These are phyloP conservation scores for Metschnikowia cubensis DNA, from an alignment of 805 yeast species.

Conservation along the genomic window DNA sequence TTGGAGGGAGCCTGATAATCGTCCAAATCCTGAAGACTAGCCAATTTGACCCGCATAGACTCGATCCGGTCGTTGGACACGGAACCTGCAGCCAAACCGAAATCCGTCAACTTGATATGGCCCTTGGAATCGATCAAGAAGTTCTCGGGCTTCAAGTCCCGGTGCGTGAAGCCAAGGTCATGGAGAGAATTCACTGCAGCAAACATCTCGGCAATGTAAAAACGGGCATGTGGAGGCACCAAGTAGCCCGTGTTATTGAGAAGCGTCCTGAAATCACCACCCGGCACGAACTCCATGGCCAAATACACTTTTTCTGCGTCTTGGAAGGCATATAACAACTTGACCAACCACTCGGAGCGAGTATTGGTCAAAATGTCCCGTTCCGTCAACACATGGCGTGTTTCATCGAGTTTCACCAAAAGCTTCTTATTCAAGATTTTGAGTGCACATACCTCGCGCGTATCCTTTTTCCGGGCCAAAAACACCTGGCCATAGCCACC, in stretches of 20 bases:
- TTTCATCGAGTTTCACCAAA: conserved; percentile 85
- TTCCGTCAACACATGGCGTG: conserved; percentile 92
- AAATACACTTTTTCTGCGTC: conserved; percentile 83
- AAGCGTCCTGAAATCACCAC: conserved; percentile 95
- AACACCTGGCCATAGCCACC: conserved; percentile 99
- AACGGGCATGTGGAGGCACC: conserved; percentile 92
- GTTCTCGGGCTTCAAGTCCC: conserved; percentile 95
- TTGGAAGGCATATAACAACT: conserved; percentile 90
- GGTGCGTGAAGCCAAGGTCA: conserved; percentile 91
- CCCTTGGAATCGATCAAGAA: conserved; percentile 86
- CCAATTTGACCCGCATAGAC: conserved; percentile 71
- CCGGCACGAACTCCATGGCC: conserved; percentile 99
- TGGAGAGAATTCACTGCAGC: conserved; percentile 91
- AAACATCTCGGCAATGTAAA: conserved; percentile 95
- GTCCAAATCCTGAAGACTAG: conserved; percentile 70
- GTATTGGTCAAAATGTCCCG: conserved; percentile 96
- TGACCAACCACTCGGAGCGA: conserved; percentile 93
- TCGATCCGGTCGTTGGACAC: conserved; percentile 91
- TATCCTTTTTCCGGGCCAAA: conserved; percentile 88
- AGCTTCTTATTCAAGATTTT: conserved; percentile 86
- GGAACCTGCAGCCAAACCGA: conserved; percentile 95
- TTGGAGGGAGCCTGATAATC: conserved; percentile 56
- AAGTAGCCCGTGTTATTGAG: conserved; percentile 89
- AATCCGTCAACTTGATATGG: conserved; percentile 90
- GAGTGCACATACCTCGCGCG: conserved; percentile 91